Evolutionary conservation across 1,139 yeast genomes (phyloP).

Genomic region (Candida tetrigidarum): DNA sequence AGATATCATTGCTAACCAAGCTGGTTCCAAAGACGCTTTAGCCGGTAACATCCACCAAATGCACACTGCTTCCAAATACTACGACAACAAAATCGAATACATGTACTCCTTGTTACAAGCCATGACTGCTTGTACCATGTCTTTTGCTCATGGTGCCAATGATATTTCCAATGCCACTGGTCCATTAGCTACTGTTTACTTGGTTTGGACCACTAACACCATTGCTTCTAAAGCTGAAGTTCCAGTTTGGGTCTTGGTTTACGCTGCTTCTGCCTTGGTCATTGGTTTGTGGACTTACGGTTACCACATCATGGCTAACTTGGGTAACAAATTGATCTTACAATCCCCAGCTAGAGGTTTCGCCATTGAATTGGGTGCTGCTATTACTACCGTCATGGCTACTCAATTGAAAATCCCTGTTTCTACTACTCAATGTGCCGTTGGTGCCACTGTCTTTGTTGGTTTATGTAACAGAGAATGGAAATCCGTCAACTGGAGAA

Average conservation of each 20-base stretch:
- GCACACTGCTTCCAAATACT: constrained; percentile 64
- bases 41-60: constrained; percentile 49
- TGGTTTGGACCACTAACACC: constrained; percentile 60
- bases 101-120: constrained; percentile 73
- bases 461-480: constrained; percentile 72
- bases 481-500: constrained; percentile 76
- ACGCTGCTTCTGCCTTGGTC: constrained; percentile 69
- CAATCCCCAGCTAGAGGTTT: constrained; percentile 87
- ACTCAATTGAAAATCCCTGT: constrained; percentile 73
- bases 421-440: constrained; percentile 81
- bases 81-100: constrained; percentile 74
- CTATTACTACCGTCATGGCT: constrained; percentile 75
- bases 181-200: constrained; percentile 69
- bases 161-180: constrained; percentile 84
- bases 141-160: constrained; percentile 83
- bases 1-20: constrained; percentile 62
- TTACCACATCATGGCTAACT: constrained; percentile 68
- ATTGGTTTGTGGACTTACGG: constrained; percentile 78
- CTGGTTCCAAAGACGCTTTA: constrained; percentile 33
- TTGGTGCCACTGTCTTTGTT: constrained; percentile 77
- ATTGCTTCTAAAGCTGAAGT: constrained; percentile 56
- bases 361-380: constrained; percentile 79
- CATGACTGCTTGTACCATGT: constrained; percentile 78
- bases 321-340: constrained; percentile 76
- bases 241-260: constrained; percentile 74